Evolutionary conservation across 1,139 yeast species (phyloP), one percentile per base, ranked within the genome.

Genomic region (Yamadazyma epiphylla): DNA sequence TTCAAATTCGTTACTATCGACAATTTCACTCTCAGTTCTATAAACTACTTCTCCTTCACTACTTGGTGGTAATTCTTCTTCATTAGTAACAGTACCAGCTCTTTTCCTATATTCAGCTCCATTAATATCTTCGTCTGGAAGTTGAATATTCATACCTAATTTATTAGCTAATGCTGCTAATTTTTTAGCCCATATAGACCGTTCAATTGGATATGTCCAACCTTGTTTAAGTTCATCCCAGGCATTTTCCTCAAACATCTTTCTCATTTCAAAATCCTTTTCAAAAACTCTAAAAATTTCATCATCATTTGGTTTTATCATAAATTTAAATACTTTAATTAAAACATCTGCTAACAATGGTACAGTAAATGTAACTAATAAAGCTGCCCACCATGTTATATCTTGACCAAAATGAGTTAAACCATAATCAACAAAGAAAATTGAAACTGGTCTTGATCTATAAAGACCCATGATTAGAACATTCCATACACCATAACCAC

Each of bases 401-500:
- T 91, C 96, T 14, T 46, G 59, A 9, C 98, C 98, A 64, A 87
- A 88, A 27, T 75, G 74, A 30, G 72, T 60, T 28, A 91, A 64
- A 1, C 91, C 94, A 41, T 75, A 69, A 9, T 71, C 66, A 4
- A 86, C 96, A 52, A 75, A 84, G 53, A 78, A 91, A 13, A 85
- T 84, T 29, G 77, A 63, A 2, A 77, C 66, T 1, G 76, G 73
- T 36, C 71, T 73, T 14, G 70, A 58, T 29, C 77, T 61, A 52
- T 86, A 83, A 13, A 89, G 59, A 5, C 69, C 71, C 53, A 91
- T 85, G 35, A 91, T 72, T 26, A 88, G 56, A 37, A 84, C 70
- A 53, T 86, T 80, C 96, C 96, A 91, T 5, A 80, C 42, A n/a
- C 82, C 65, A 79, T 94, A 94, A 0, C 97, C 98, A 12, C 83